A percentile compares a stretch with the other conserved stretches of the same genome.
Evolutionary conservation across 2,329 filamentous ascomycete genomes (phyloP).

Genomic region (Periconia digitata): DNA sequence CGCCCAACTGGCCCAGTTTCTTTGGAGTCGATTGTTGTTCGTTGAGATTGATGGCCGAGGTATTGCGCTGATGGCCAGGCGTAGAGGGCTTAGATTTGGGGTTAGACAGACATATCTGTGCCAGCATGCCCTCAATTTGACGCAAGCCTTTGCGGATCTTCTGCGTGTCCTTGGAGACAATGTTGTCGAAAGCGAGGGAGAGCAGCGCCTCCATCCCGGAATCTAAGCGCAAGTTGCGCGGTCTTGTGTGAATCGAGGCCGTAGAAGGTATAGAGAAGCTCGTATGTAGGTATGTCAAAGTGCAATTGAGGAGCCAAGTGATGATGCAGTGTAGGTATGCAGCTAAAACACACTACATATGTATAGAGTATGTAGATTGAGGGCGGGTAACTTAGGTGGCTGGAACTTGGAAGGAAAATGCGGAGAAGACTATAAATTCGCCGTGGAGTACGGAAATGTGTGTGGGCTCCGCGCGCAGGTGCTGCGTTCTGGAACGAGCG

Average conservation of each 20-base stretch:
- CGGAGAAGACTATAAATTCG: constrained; percentile 30
- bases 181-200: constrained; percentile 92
- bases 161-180: constrained; percentile 84
- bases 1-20: constrained; percentile 67
- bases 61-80: constrained; percentile 38
- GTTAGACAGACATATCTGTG: constrained; percentile 83
- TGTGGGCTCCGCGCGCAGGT: constrained; percentile 26
- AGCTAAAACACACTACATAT: background rate
- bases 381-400: background rate
- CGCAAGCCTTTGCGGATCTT: constrained; percentile 93
- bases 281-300: constrained; percentile 5
- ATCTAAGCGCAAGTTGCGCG: background rate
- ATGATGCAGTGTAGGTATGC: background rate
- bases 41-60: constrained; percentile 39
- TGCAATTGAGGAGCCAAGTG: too few species aligned
- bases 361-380: background rate
- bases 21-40: constrained; percentile 38
- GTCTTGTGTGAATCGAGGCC: constrained; percentile 1
- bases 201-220: constrained; percentile 81
- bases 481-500: constrained; percentile 8
- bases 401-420: constrained; percentile 25
- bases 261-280: constrained; percentile 4
- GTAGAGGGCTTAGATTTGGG: constrained; percentile 34
- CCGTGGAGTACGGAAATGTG: too few species aligned
- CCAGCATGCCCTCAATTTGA: constrained; percentile 90